Conservation (phyloP, 2,329 filamentous ascomycete genomes). For the Anthostomella pinea region DNA sequence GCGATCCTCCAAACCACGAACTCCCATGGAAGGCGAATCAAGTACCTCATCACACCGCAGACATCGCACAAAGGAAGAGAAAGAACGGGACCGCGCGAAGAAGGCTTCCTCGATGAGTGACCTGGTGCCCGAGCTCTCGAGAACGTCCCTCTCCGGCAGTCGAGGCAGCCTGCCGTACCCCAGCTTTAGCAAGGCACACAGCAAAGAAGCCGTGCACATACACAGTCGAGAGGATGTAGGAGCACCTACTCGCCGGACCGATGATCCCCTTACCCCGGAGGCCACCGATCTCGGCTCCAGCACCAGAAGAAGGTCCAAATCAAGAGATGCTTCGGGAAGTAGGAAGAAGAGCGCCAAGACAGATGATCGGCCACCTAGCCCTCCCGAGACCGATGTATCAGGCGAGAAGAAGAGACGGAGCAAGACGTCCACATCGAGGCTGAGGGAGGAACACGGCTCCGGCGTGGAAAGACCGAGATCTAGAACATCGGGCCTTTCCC, state of each 20-base stretch:
- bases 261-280: constrained; percentile 63
- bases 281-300: constrained; percentile 64
- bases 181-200: constrained; percentile 68
- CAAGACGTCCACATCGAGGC: constrained; percentile 31
- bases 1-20: constrained; percentile 27
- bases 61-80: constrained; percentile 32
- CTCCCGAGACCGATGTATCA: constrained; percentile 61
- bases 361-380: constrained; percentile 56
- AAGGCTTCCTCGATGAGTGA: constrained; percentile 32
- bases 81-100: constrained; percentile 27
- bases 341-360: constrained; percentile 42
- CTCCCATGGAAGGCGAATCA: constrained; percentile 26
- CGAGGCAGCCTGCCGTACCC: constrained; percentile 33
- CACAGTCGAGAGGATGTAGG: constrained; percentile 55
- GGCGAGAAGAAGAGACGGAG: constrained; percentile 41
- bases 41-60: constrained; percentile 24
- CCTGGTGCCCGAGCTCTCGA: constrained; percentile 30
- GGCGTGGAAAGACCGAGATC: constrained; percentile 41
- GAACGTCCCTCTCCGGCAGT: constrained; percentile 24
- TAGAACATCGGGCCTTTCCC: constrained; percentile 41
- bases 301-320: constrained; percentile 47
- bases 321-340: constrained; percentile 40
- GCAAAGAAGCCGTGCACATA: constrained; percentile 79
- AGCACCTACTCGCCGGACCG: constrained; percentile 24
- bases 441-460: constrained; percentile 37